These are phyloP conservation scores for Xylaria sp. DNA, from an alignment of 2,329 filamentous ascomycete genomes.

Conservation along the genomic window DNA sequence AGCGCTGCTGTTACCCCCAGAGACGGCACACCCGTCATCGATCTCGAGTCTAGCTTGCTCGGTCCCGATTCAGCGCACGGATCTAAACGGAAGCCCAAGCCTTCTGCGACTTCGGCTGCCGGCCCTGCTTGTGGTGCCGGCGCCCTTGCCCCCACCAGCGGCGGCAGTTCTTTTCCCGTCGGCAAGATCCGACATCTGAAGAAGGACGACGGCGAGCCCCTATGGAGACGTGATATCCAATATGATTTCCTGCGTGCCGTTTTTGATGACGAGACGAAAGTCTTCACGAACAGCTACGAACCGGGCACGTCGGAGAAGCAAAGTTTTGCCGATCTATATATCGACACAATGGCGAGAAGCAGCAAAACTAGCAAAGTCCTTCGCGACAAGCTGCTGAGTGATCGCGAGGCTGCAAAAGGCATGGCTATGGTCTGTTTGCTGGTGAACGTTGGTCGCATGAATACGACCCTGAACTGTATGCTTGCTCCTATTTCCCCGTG, in stretches of 20 bases:
- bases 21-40: constrained; percentile 21
- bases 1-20: constrained; percentile 20
- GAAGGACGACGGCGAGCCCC: constrained; percentile 80
- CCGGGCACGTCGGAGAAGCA: constrained; percentile 52
- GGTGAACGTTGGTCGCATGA: constrained; percentile 97
- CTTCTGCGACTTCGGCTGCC: constrained; percentile 15
- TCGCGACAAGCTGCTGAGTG: constrained; percentile 90
- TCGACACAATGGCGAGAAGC: constrained; percentile 96
- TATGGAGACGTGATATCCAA: constrained; percentile 85
- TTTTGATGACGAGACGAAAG: constrained; percentile 66
- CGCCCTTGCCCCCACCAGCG: constrained; percentile 13
- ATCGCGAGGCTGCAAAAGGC: constrained; percentile 85
- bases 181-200: constrained; percentile 80
- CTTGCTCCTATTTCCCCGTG: constrained; percentile 13
- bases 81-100: constrained; percentile 27
- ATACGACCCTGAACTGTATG: constrained; percentile 94
- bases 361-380: constrained; percentile 99
- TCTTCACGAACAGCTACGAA: constrained; percentile 89
- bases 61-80: constrained; percentile 24
- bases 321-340: constrained; percentile 92
- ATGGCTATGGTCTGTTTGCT: constrained; percentile 99
- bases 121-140: constrained; percentile 9
- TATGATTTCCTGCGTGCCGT: constrained; percentile 78
- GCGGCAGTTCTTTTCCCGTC: constrained; percentile 29
- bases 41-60: constrained; percentile 27